Conservation (phyloP, 352 stramenopile species). For the Globisporangium nunn region DNA sequence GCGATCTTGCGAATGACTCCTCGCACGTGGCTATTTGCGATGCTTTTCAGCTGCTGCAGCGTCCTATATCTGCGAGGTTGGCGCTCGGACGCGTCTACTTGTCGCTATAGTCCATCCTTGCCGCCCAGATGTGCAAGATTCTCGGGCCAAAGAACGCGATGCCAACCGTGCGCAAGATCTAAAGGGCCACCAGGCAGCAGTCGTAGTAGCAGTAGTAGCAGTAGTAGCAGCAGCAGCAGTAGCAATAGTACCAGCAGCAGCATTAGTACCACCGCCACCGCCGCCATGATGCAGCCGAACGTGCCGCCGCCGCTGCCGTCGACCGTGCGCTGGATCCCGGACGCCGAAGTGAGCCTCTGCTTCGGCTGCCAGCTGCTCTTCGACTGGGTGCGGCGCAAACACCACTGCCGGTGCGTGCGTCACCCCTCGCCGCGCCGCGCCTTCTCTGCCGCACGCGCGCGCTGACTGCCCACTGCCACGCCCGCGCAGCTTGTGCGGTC, state of each 20-base stretch:
- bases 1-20: neutral
- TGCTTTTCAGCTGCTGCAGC: neutral
- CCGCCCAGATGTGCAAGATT: too few species aligned
- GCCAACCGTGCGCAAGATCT: neutral
- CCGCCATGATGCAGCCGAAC: neutral
- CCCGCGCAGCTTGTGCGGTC: conserved; percentile 48
- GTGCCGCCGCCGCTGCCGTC: conserved; percentile 20
- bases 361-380: conserved; percentile 75
- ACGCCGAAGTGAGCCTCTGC: conserved; percentile 76
- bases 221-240: too few species aligned
- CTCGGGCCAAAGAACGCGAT: neutral
- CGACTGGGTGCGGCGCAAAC: conserved; percentile 85
- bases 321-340: conserved; percentile 79
- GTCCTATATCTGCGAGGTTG: too few species aligned
- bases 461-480: neutral
- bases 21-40: neutral
- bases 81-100: too few species aligned
- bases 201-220: too few species aligned
- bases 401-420: conserved; percentile 71
- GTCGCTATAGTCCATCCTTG: too few species aligned
- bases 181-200: neutral
- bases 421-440: neutral
- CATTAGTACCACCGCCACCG: neutral
- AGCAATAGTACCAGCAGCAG: neutral
- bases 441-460: too few species aligned